phyloP scores from a whole-genome alignment of 163 green algal genomes.

The Coccomyxa subellipsoidea region DNA sequence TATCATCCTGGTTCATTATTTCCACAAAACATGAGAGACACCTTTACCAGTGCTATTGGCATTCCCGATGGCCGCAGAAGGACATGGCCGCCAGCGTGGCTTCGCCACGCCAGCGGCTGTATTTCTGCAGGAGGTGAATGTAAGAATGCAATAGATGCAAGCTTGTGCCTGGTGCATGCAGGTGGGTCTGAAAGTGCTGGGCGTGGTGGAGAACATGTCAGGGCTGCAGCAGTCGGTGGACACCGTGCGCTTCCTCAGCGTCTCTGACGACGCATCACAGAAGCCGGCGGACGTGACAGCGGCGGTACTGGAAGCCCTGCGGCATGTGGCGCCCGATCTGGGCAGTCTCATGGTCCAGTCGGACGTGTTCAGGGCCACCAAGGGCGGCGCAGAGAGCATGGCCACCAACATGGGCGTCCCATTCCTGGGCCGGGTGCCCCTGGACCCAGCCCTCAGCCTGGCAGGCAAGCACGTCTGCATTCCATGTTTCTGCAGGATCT shows the following conservation, averaged over 20 bases:
- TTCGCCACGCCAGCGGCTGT: too few species aligned
- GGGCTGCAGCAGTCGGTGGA: conserved; percentile 58
- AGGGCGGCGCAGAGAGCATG: conserved; percentile 72
- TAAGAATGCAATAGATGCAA: too few species aligned
- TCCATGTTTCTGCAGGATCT: background rate
- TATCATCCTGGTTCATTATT: too few species aligned
- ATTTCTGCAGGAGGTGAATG: too few species aligned
- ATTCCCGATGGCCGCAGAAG: too few species aligned
- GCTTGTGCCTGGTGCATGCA: too few species aligned
- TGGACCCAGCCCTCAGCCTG: conserved; percentile 71
- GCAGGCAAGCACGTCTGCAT: conserved; percentile 26
- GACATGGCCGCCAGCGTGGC: too few species aligned
- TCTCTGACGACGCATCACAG: background rate
- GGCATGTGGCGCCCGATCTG: conserved; percentile 19
- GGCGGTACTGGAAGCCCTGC: conserved; percentile 48
- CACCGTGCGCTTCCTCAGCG: conserved; percentile 51
- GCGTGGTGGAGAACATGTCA: conserved; percentile 98
- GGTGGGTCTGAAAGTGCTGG: conserved; percentile 80
- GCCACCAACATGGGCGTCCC: conserved; percentile 58
- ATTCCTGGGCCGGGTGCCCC: conserved; percentile 64
- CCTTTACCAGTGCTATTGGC: background rate
- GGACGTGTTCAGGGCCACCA: conserved; percentile 69
- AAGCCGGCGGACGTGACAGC: conserved; percentile 63
- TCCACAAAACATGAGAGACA: too few species aligned
- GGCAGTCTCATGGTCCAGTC: conserved; percentile 27